phyloP scores from a whole-genome alignment of 108 stramenopile species.

The Pseudonitzschia multistriata region DNA sequence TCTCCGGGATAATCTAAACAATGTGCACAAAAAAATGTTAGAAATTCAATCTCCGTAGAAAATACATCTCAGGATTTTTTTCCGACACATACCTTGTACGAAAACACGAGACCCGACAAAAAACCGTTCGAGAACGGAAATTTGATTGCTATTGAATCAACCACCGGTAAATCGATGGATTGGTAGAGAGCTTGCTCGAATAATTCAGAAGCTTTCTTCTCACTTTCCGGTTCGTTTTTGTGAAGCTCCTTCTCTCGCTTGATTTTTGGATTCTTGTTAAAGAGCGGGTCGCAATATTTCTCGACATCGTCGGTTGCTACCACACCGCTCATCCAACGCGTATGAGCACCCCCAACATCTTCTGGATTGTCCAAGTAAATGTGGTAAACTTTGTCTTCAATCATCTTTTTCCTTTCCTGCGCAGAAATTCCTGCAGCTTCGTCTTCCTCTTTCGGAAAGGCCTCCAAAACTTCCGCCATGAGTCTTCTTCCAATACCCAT shows the following conservation, averaged over 20 bases:
- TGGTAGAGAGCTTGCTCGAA: slow-evolving; percentile 30
- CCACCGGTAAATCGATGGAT: slow-evolving; percentile 46
- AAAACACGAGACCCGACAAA: slow-evolving; percentile 57
- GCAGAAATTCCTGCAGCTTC: slow-evolving; percentile 37
- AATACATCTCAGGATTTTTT: not conserved
- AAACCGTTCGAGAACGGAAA: slow-evolving; percentile 74
- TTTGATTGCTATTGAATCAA: slow-evolving; percentile 49
- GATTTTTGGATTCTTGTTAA: slow-evolving; percentile 32
- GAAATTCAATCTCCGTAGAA: not conserved
- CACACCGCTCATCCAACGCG: slow-evolving; percentile 62
- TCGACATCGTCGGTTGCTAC: slow-evolving; percentile 24
- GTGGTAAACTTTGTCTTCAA: slow-evolving; percentile 57
- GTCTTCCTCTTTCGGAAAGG: slow-evolving; percentile 23
- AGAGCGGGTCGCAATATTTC: slow-evolving; percentile 30
- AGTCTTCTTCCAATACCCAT: slow-evolving; percentile 26
- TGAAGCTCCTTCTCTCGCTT: slow-evolving; percentile 4
- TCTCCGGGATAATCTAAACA: slow-evolving; percentile 61
- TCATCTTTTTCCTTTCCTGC: slow-evolving; percentile 3
- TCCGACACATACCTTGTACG: slow-evolving; percentile 55
- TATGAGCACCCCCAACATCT: slow-evolving; percentile 41
- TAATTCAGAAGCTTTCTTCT: slow-evolving; percentile 25
- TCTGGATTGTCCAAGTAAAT: slow-evolving; percentile 61
- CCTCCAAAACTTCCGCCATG: slow-evolving; percentile 8
- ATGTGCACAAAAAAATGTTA: slow-evolving; percentile 3
- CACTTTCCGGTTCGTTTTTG: slow-evolving; percentile 11